Base-by-base conservation (phyloP, 2,329 filamentous ascomycete genomes). In the Corniculantispora saksenae region DNA sequence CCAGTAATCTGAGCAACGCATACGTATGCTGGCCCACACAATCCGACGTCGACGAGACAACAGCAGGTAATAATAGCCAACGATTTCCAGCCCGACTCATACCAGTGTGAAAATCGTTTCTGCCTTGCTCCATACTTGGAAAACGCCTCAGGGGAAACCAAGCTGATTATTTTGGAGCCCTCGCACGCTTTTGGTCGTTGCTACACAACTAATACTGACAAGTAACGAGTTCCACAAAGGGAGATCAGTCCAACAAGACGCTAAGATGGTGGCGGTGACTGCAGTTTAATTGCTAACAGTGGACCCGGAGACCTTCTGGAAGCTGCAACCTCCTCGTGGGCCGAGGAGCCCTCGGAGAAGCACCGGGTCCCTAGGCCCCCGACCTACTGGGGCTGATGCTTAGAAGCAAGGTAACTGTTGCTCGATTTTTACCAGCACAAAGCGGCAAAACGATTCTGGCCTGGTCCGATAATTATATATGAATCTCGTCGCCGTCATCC, bases 21-120 rank as follows among this genome's bases (percentile, higher is more conserved):
- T 61, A 61, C 58, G 58, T 61, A 61, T 53, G 58, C 58, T 29
- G 58, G 48, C 48, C 58, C 58, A 61, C 58, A 29, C 32, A 19
- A 15, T 17, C 50, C 29, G 43, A 23, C 48, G 47, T 29, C 35
- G 58, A 43, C 25, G 23, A 23, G 32, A 23, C 9, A 10, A 8
- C 3, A 19, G 5, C 25, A 15, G 21, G 8, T 12, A 51, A 40
- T 12, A 23, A 3, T n/a, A 19, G 58, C 45, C 58, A 43, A 25
- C 5, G 9, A 17, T 51, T 61, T 12, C 17, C 38, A 47, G 38
- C 25, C 38, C n/a, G 47, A n/a, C 29, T 40, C n/a, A 51, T 8
- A 51, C 32, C 47, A 35, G 7, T 21, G 21, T 29, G 23, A 13
- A 23, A 48, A 2, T 4, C 3, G 10, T 35, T 40, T 53, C 47